Percentiles rank a stretch among this genome's conserved stretches.
Evolutionary conservation across 2,329 filamentous ascomycete genomes (phyloP).

Genomic region (Fusarium austroafricanum): DNA sequence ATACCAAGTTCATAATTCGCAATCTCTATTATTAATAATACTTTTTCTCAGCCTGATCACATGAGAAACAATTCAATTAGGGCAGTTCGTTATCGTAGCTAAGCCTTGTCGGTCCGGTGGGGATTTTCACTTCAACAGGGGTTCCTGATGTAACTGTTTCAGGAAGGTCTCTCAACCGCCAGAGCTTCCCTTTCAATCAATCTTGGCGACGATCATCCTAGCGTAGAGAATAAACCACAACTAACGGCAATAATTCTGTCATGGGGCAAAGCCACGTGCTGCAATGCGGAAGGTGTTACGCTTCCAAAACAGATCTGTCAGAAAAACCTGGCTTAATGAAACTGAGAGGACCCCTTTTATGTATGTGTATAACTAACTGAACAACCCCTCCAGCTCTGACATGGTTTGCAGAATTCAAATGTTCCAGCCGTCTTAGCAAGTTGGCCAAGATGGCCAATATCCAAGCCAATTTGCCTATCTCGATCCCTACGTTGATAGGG

Average conservation of each 20-base stretch:
- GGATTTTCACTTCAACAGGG: too few relatives aligned
- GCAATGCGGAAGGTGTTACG: neutral
- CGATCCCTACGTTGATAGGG: neutral
- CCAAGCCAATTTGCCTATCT: neutral
- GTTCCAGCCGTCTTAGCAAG: neutral
- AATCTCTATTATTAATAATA: too few relatives aligned
- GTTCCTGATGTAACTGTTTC: too few relatives aligned
- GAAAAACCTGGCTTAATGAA: neutral
- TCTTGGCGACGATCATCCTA: neutral
- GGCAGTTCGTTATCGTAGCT: too few relatives aligned
- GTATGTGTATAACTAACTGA: neutral
- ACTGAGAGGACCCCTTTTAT: neutral
- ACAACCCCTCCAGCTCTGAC: neutral
- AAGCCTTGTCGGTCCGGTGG: too few relatives aligned
- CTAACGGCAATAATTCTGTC: neutral
- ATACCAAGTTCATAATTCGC: too few relatives aligned
- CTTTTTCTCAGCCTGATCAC: too few relatives aligned
- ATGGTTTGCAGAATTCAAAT: neutral
- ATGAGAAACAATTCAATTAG: too few relatives aligned
- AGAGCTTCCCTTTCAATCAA: neutral
- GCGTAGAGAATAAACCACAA: neutral
- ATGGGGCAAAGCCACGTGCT: neutral
- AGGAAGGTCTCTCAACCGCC: too few relatives aligned
- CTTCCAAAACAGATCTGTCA: neutral
- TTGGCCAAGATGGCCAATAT: neutral